These are phyloP conservation scores for Melastoma candidum DNA, from an alignment of 441 rosid genomes.

Conservation along the genomic window DNA sequence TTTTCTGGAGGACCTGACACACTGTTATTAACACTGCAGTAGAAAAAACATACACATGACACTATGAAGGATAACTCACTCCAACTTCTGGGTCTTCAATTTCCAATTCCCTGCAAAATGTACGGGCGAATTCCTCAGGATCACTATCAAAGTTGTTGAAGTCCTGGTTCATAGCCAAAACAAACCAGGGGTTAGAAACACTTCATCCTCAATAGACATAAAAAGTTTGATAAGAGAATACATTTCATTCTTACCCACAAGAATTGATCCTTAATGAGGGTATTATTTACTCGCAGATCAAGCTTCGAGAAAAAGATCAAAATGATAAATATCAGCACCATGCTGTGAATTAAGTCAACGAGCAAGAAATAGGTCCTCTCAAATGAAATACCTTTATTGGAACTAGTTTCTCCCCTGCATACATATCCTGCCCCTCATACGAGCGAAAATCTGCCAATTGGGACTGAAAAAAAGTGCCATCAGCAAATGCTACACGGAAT, in stretches of 20 bases:
- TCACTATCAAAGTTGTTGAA: slow-evolving; percentile 84
- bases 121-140: slow-evolving; percentile 82
- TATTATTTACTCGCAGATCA: slow-evolving; percentile 85
- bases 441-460: slow-evolving; percentile 75
- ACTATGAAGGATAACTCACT: slow-evolving; percentile 30
- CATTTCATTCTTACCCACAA: slow-evolving; percentile 54
- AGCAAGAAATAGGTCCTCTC: not conserved
- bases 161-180: slow-evolving; percentile 37
- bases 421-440: slow-evolving; percentile 91
- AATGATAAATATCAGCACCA: not conserved
- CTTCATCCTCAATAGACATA: not conserved
- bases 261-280: slow-evolving; percentile 81
- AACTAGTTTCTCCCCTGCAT: slow-evolving; percentile 75
- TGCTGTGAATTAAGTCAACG: not conserved
- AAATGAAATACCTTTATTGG: slow-evolving; percentile 63
- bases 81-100: slow-evolving; percentile 92
- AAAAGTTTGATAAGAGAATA: not conserved
- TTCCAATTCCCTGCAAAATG: slow-evolving; percentile 75
- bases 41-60: not conserved
- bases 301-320: slow-evolving; percentile 39
- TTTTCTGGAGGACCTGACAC: not conserved
- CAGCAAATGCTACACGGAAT: not conserved
- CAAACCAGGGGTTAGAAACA: not conserved
- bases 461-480: slow-evolving; percentile 28
- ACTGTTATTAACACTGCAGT: not conserved